These are phyloP conservation scores for Alternaria sp. DNA, from an alignment of 2,329 filamentous ascomycete species.

Conservation along the genomic window DNA sequence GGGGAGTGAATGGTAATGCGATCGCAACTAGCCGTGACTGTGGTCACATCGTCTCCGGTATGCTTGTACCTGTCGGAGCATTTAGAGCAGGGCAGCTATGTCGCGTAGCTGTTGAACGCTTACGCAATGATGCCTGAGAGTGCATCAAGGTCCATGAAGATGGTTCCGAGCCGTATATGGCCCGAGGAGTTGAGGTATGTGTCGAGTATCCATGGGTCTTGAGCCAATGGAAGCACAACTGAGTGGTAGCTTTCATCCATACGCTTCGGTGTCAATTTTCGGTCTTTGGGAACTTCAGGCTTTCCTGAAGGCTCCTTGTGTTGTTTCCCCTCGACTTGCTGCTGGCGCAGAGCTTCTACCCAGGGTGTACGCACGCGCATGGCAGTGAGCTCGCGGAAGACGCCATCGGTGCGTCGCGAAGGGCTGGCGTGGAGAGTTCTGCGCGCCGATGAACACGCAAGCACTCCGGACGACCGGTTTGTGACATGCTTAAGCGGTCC, in stretches of 20 bases:
- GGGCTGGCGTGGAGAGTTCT: conserved; percentile 39
- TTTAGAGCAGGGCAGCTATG: conserved; percentile 24
- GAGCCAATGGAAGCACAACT: conserved; percentile 73
- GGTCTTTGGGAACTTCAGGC: conserved; percentile 54
- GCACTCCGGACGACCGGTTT: not conserved
- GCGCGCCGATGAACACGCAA: conserved; percentile 3
- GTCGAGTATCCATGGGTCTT: conserved; percentile 79
- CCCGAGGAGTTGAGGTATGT: conserved; percentile 80
- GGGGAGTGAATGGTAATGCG: conserved; percentile 74
- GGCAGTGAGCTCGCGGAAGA: conserved; percentile 64
- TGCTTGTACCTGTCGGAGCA: conserved; percentile 66
- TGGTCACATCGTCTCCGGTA: conserved; percentile 70
- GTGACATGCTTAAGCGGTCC: conserved; percentile 15
- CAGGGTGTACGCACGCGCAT: conserved; percentile 68
- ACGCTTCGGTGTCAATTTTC: conserved; percentile 70
- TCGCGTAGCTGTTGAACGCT: conserved; percentile 65
- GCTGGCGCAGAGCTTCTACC: conserved; percentile 70
- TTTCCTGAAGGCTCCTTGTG: conserved; percentile 42
- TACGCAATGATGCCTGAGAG: conserved; percentile 76
- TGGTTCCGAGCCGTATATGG: conserved; percentile 74
- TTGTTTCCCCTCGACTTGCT: conserved; percentile 53
- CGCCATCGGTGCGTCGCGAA: conserved; percentile 60
- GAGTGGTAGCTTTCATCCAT: conserved; percentile 77
- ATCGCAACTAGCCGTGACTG: conserved; percentile 71
- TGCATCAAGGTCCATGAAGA: conserved; percentile 84